A percentile compares a stretch with the other conserved stretches of the same genome.
Conservation (phyloP, 2,329 filamentous ascomycete genomes). For the Paecilomyces formosus region DNA sequence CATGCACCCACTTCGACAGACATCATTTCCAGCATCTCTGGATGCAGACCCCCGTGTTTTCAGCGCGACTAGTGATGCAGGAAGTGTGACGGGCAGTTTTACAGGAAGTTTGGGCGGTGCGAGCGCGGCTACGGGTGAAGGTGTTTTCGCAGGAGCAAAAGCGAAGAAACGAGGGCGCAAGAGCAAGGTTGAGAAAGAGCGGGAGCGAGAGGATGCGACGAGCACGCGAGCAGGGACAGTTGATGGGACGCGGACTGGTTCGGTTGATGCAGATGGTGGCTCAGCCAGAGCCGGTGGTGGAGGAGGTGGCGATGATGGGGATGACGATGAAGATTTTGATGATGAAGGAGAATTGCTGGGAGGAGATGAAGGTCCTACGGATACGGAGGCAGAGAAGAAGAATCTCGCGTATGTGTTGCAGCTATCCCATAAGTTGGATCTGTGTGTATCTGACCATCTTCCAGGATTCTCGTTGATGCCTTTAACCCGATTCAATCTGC, state of each 20-base stretch:
- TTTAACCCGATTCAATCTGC: conserved; percentile 42
- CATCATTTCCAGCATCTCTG: conserved; percentile 33
- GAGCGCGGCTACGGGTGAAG: conserved; percentile 20
- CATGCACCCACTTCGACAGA: conserved; percentile 42
- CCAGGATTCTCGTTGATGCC: conserved; percentile 38
- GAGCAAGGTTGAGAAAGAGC: conserved; percentile 30
- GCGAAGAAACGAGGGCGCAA: conserved; percentile 30
- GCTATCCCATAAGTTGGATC: not conserved
- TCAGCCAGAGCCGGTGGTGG: conserved; percentile 27
- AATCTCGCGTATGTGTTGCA: conserved; percentile 37
- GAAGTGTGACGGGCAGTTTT: conserved; percentile 35
- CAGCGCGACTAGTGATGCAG: conserved; percentile 29
- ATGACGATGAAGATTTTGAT: conserved; percentile 44
- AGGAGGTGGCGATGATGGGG: conserved; percentile 40
- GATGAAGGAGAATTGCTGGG: conserved; percentile 40
- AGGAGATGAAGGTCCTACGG: conserved; percentile 36
- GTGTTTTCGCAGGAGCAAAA: conserved; percentile 21
- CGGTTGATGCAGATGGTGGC: conserved; percentile 22
- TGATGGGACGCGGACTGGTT: conserved; percentile 20
- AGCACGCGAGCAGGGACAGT: conserved; percentile 16
- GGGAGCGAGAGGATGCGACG: conserved; percentile 24
- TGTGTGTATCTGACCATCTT: conserved; percentile 16
- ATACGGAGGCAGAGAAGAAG: conserved; percentile 47
- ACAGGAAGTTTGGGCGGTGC: conserved; percentile 33
- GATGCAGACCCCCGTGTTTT: conserved; percentile 23